Conservation (phyloP, 2,329 filamentous ascomycete genomes). For the Diaporthe ilicicola region DNA sequence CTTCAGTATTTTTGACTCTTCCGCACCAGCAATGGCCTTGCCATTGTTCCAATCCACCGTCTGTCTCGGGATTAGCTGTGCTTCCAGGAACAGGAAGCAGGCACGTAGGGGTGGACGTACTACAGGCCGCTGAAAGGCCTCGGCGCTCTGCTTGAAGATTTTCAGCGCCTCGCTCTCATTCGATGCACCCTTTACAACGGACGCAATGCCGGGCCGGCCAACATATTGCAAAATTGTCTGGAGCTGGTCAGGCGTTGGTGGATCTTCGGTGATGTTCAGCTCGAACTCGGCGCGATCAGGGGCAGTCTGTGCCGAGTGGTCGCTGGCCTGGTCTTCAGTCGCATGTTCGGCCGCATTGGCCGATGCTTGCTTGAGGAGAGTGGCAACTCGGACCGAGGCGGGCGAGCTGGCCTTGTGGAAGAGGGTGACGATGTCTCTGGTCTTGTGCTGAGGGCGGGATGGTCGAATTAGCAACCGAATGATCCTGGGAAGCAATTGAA, state of each 20-base stretch:
- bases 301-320: slow-evolving; percentile 67
- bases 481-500: slow-evolving; percentile 3
- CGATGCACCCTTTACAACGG: slow-evolving; percentile 76
- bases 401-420: slow-evolving; percentile 86
- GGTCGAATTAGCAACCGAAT: background rate
- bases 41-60: slow-evolving; percentile 95
- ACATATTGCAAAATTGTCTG: slow-evolving; percentile 56
- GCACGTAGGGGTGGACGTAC: slow-evolving; percentile 58
- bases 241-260: slow-evolving; percentile 67
- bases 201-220: slow-evolving; percentile 66
- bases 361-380: slow-evolving; percentile 82
- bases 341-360: slow-evolving; percentile 73
- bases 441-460: slow-evolving; percentile 68
- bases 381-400: slow-evolving; percentile 76
- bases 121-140: slow-evolving; percentile 78
- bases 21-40: slow-evolving; percentile 78
- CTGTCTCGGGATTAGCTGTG: slow-evolving; percentile 46
- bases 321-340: slow-evolving; percentile 78
- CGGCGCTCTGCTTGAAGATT: slow-evolving; percentile 74
- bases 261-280: slow-evolving; percentile 60
- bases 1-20: slow-evolving; percentile 89
- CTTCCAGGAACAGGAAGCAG: background rate
- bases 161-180: slow-evolving; percentile 81
- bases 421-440: slow-evolving; percentile 91
- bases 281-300: slow-evolving; percentile 75